Conservation (phyloP, 495 filamentous ascomycete genomes). For the Penicillium tannophilum region DNA sequence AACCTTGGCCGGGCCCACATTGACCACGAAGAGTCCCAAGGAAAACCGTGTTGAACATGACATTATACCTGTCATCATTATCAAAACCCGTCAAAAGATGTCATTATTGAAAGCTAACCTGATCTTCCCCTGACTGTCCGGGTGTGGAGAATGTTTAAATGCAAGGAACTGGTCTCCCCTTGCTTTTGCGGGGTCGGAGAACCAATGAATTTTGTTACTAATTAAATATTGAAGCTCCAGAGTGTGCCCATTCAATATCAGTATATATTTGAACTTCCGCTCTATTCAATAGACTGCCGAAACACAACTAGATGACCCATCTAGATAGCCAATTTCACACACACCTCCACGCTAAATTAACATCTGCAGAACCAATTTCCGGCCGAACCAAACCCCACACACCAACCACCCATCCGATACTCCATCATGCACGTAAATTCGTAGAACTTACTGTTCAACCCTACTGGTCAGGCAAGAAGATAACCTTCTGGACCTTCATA, state of each 20-base stretch:
- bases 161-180: background rate
- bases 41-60: background rate
- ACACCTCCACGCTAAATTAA: too few relatives aligned
- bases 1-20: background rate
- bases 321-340: too few relatives aligned
- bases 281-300: too few relatives aligned
- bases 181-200: background rate
- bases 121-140: background rate
- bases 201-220: background rate
- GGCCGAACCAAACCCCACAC: too few relatives aligned
- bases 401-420: background rate
- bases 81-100: background rate
- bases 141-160: background rate
- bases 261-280: too few relatives aligned
- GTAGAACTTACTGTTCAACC: background rate
- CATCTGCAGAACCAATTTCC: too few relatives aligned
- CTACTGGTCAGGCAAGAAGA: conserved; percentile 59
- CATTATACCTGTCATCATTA: background rate
- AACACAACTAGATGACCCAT: too few relatives aligned
- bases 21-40: background rate
- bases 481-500: conserved; percentile 87
- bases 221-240: background rate
- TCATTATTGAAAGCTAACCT: background rate
- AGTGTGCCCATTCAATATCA: too few relatives aligned
- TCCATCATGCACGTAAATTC: background rate